Percentiles rank a stretch among this genome's conserved stretches.
phyloP scores from a whole-genome alignment of 768 basidiomycete genomes.

The Rhizopogon rudus region DNA sequence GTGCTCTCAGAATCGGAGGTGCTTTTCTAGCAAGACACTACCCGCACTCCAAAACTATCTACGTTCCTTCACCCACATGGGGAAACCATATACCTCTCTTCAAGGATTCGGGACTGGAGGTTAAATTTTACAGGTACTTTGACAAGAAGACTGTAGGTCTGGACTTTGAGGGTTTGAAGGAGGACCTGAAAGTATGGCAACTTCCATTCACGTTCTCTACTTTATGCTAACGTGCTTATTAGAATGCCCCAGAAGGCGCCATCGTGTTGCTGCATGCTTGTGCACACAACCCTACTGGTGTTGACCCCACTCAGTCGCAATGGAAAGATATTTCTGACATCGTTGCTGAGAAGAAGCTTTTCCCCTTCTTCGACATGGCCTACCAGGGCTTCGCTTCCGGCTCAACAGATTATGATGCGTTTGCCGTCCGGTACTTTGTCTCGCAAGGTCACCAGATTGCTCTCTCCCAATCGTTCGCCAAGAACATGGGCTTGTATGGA shows the following conservation, averaged over 20 bases:
- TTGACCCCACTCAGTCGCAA: constrained; percentile 91
- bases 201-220: background rate
- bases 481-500: constrained; percentile 99
- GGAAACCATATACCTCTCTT: constrained; percentile 95
- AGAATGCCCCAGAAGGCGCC: constrained; percentile 71
- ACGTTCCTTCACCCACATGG: constrained; percentile 93
- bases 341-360: constrained; percentile 82
- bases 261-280: constrained; percentile 94
- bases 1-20: constrained; percentile 92
- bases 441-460: constrained; percentile 86
- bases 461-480: constrained; percentile 93
- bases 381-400: constrained; percentile 99
- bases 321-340: constrained; percentile 90
- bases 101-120: constrained; percentile 91
- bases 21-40: constrained; percentile 89
- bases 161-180: constrained; percentile 87
- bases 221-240: constrained; percentile 8
- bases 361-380: constrained; percentile 99
- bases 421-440: constrained; percentile 93
- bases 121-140: constrained; percentile 90
- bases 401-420: constrained; percentile 84
- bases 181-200: constrained; percentile 69
- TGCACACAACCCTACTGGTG: constrained; percentile 98
- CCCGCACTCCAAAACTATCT: constrained; percentile 81
- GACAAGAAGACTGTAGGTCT: constrained; percentile 89